These are phyloP conservation scores for Coleophoma cylindrospora DNA, from an alignment of 2,329 filamentous ascomycete genomes.

Conservation along the genomic window DNA sequence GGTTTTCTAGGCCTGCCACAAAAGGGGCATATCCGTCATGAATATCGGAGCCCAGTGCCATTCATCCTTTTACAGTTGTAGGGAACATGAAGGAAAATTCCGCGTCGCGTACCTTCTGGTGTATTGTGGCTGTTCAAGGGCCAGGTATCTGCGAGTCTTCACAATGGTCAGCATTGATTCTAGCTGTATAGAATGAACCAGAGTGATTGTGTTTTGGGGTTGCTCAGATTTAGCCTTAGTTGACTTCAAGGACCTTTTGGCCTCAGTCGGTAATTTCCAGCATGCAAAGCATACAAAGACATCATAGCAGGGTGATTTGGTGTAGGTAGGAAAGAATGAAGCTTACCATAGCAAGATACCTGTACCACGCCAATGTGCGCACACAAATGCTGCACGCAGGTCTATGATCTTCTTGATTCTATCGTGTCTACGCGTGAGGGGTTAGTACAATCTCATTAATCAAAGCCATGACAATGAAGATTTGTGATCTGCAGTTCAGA, in stretches of 20 bases:
- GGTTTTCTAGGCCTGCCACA: constrained; percentile 99
- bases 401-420: no score
- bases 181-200: constrained; percentile 4
- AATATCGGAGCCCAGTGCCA: constrained; percentile 95
- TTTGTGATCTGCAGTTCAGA: constrained; percentile 53
- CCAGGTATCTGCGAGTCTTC: neutral
- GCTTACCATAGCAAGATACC: no score
- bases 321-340: no score
- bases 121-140: neutral
- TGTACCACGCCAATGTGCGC: no score
- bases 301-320: constrained; percentile 20
- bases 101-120: constrained; percentile 1
- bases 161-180: constrained; percentile 7
- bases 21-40: constrained; percentile 83
- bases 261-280: constrained; percentile 98
- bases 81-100: neutral
- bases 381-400: no score
- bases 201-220: constrained; percentile 9
- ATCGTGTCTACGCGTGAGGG: no score
- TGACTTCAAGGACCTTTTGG: constrained; percentile 66
- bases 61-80: constrained; percentile 61
- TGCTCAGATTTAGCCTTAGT: constrained; percentile 80
- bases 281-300: constrained; percentile 36
- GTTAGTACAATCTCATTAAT: no score
- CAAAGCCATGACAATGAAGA: no score